Base-by-base conservation (phyloP, 1,284 basidiomycete genomes). In the Ceratobasidium sp. region DNA sequence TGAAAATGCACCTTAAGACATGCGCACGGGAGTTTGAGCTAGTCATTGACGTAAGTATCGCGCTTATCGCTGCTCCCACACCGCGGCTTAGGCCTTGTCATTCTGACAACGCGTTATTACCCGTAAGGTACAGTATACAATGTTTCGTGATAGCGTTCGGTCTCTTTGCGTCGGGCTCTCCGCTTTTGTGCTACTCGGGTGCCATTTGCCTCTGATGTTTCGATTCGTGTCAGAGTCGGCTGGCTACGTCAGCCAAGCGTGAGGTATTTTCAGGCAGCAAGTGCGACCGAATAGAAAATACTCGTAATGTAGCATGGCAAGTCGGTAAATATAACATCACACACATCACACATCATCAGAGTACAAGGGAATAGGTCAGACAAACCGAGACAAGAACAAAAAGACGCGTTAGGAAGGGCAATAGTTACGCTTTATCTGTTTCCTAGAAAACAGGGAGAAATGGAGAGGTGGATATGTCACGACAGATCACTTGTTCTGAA, bases 401-500 rank as follows among this genome's bases (percentile, higher is more conserved):
- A 40, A 28, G 33, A n/a, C 18, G 56, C 30, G 33, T 59, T 16
- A 33, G 36, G 56, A 59, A 28, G 21, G 16, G 36, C 14, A 40
- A 53, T 53, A 3, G 51, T 53, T 53, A 9, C 4, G 25, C 30
- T 30, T 30, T 11, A 40, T 46, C 21, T 46, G 3, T 46, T 46
- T 46, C 44, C 44, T 46, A 21, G 21, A 46, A 33, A 21, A 46
- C 4, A 46, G 16, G n/a, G 44, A 46, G 44, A 46, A 21, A 21
- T 46, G 44, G 44, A 16, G 14, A 9, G 33, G 30, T n/a, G 56
- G 6, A n/a, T 12, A 5, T 16, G 38, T 59, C 25, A 33, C 42
- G 51, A n/a, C 46, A 9, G 49, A 59, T 51, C 38, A 66, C 42
- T 74, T 72, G 51, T 75, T 73, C 48, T 76, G 66, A 40, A 73